Base-by-base conservation (phyloP, 2,329 filamentous ascomycete genomes). In the Tympanopsis confertula region DNA sequence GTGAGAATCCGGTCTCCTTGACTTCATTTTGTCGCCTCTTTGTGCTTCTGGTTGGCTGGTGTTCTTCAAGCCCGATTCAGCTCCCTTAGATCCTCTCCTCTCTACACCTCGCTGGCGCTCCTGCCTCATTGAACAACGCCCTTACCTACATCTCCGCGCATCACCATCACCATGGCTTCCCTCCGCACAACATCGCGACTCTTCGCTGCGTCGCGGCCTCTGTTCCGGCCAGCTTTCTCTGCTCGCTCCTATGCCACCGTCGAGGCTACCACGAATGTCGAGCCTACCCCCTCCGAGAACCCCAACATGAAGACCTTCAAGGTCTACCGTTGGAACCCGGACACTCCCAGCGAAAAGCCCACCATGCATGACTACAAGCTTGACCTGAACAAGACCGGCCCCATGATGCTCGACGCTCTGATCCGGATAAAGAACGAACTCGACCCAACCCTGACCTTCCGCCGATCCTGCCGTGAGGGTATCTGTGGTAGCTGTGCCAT, bases 351-450 rank as follows among this genome's bases (percentile, higher is more conserved):
- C 54, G 80, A 85, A 63, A 98, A 98, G 79, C 91, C 91, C 44
- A 74, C 71, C 61, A 94, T 98, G 85, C 87, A 98, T 71, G 77
- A 75, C 49, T 98, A 96, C 68, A 85, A 84, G 24, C 71, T 98
- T 54, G 91, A 98, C 59, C 68, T 98, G 51, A 96, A 96, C 73
- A 95, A 96, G 82, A 98, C 91, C 30, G 91, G 91, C 20, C 91
- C 91, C 49, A 98, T 98, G 91, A 81, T 98, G 66, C 67, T 98
- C 54, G 91, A 98, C 62, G 91, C 91, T 40, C 69, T 98, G 53
- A 91, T 98, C 61, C 74, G 89, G 53, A 95, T 98, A 67, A 98
- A 98, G 83, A 98, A 98, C 64, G 91, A 98, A 74, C 65, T 94
- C 45, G 91, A 98, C 63, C 87, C 91, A 37, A 96, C 91, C 35